These are phyloP conservation scores for Eleusine indica DNA, from an alignment of 176 grass and related monocot genomes.

Conservation along the genomic window DNA sequence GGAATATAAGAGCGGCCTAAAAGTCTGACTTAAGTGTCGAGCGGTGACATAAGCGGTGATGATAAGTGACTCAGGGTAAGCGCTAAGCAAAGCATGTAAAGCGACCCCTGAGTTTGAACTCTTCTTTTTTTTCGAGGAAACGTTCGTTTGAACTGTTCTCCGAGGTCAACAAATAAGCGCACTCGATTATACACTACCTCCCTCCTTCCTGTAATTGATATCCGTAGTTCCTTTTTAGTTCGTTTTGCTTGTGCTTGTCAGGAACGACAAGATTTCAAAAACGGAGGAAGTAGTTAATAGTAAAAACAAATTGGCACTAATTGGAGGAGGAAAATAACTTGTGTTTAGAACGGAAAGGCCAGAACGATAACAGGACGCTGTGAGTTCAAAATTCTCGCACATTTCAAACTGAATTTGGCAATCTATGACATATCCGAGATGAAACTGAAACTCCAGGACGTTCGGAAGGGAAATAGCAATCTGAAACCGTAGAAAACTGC, in stretches of 20 bases:
- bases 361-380: too few species aligned
- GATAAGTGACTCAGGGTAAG: not conserved
- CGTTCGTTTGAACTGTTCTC: slow-evolving; percentile 40
- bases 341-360: not conserved
- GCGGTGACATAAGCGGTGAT: not conserved
- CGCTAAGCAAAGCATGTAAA: not conserved
- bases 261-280: too few species aligned
- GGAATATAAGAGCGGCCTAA: not conserved
- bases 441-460: too few species aligned
- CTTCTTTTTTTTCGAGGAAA: not conserved
- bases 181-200: not conserved
- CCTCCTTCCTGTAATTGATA: too few species aligned
- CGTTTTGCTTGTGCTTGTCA: too few species aligned
- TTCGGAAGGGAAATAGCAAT: not conserved
- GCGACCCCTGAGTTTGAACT: slow-evolving; percentile 31
- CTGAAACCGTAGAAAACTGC: not conserved
- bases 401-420: not conserved
- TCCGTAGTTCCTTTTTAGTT: too few species aligned
- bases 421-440: not conserved
- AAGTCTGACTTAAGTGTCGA: slow-evolving; percentile 5
- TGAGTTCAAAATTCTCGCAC: not conserved
- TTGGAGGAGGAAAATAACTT: not conserved
- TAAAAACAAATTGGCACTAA: too few species aligned
- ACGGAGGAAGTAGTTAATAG: too few species aligned
- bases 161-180: not conserved